Percentiles rank a stretch among this genome's conserved stretches.
Evolutionary conservation across 108 stramenopile genomes (phyloP).

Genomic region (Tribonema minus): DNA sequence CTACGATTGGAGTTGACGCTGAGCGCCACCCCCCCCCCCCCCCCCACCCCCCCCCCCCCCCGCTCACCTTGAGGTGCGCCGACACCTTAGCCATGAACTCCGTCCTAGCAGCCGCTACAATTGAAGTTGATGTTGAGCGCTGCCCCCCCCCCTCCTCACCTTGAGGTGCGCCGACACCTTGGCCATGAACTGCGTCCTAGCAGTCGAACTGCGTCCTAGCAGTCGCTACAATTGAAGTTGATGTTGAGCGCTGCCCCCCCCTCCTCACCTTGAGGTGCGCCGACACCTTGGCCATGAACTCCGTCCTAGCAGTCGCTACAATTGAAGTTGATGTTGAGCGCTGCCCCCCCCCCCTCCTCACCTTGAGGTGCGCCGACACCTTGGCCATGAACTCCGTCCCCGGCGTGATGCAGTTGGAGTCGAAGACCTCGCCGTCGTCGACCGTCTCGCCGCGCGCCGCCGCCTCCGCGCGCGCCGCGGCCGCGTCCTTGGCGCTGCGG

Average conservation of each 20-base stretch:
- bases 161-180: constrained; percentile 62
- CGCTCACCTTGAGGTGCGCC: constrained; percentile 56
- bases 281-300: constrained; percentile 84
- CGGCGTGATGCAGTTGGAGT: constrained; percentile 98
- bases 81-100: constrained; percentile 86
- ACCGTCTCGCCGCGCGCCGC: neutral
- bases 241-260: too few species aligned
- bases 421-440: constrained; percentile 70
- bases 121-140: constrained; percentile 98
- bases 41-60: too few species aligned
- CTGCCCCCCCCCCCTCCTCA: constrained; percentile 54
- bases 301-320: constrained; percentile 96
- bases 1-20: too few species aligned
- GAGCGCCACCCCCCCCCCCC: too few species aligned
- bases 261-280: constrained; percentile 58
- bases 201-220: too few species aligned
- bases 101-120: constrained; percentile 96
- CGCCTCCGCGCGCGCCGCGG: constrained; percentile 71
- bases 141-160: constrained; percentile 53
- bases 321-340: constrained; percentile 98
- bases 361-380: constrained; percentile 62
- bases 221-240: too few species aligned
- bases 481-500: constrained; percentile 78
- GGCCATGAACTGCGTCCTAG: constrained; percentile 95
- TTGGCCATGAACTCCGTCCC: constrained; percentile 94